Evolutionary conservation across 306 rosid species (phyloP), one percentile per base, ranked within the genome.

Genomic region (Trifolium subterraneum): DNA sequence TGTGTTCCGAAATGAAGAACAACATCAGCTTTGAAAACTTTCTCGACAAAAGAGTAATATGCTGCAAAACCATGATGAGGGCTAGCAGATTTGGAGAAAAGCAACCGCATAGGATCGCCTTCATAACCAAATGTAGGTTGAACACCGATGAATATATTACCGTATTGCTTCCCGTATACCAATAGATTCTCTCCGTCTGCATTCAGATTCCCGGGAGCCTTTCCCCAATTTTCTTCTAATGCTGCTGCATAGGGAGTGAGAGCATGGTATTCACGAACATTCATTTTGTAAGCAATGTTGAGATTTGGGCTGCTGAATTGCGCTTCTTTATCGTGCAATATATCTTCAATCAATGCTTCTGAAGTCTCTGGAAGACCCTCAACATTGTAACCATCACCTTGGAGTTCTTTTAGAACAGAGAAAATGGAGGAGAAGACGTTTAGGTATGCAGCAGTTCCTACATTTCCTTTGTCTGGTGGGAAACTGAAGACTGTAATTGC

Each of bases 21-120:
- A 41, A 89, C 88, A 77, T 94, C 99, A 7, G 99, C 99, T 85
- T 88, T 87, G 87, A 94, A 92, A 48, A 92, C 86, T 74, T 91
- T 95, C 80, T 95, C 98, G 3, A 95, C 91, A 72, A 85, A 95
- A 13, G 99, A 88, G 76, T 95, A 95, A 70, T 87, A 92, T 47
- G 99, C 98, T 47, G 99, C 99, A 80, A 95, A 95, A 10, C 98
- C 99, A 55, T 95, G 99, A 83, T 95, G 99, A 4, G 99, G 99
- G 80, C 99, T 92, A 18, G 98, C 99, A 27, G 98, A 95, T 86
- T 92, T 95, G 64, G 99, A 95, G 96, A 95, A 95, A 78, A 92
- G 95, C 15, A 95, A 83, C 80, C 99, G 64, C 99, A 95, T 95
- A 1, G 99, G 99, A 79, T 95, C 98, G 2, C 99, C 99, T 84